These are phyloP conservation scores for Hygrocybe punicea DNA, from an alignment of 768 basidiomycete genomes.

Conservation along the genomic window DNA sequence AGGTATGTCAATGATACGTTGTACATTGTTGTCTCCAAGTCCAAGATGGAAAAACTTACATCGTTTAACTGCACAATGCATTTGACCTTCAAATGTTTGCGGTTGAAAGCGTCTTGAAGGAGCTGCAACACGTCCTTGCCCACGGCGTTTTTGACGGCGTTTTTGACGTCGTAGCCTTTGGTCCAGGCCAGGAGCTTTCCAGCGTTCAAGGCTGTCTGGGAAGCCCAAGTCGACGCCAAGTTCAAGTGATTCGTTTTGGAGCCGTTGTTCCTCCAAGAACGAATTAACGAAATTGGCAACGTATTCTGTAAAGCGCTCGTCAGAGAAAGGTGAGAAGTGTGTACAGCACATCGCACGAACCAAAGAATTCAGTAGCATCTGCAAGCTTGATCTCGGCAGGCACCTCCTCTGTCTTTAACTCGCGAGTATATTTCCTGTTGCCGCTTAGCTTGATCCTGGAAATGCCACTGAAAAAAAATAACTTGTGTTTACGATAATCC, in stretches of 20 bases:
- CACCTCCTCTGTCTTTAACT: background rate
- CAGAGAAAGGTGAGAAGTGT: background rate
- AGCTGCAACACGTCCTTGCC: slow-evolving; percentile 87
- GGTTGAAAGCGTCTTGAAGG: slow-evolving; percentile 87
- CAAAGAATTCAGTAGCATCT: background rate
- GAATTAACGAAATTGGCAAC: background rate
- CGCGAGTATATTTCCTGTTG: background rate
- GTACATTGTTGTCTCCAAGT: background rate
- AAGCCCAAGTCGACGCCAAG: background rate
- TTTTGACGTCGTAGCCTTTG: slow-evolving; percentile 75
- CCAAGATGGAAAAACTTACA: slow-evolving; percentile 43
- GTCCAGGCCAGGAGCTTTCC: background rate
- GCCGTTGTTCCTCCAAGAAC: background rate
- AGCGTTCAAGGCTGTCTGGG: background rate
- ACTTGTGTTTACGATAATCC: background rate
- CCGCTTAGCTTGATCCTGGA: background rate
- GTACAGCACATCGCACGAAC: background rate
- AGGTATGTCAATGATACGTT: background rate
- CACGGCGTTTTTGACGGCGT: too few relatives aligned
- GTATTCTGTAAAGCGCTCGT: background rate
- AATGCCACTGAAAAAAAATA: background rate
- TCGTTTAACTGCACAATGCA: slow-evolving; percentile 94
- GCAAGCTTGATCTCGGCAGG: background rate
- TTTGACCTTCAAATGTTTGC: slow-evolving; percentile 87
- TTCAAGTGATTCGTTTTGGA: background rate